Conservation (phyloP, 1,284 basidiomycete genomes). For the Cryptococcus sp. region DNA sequence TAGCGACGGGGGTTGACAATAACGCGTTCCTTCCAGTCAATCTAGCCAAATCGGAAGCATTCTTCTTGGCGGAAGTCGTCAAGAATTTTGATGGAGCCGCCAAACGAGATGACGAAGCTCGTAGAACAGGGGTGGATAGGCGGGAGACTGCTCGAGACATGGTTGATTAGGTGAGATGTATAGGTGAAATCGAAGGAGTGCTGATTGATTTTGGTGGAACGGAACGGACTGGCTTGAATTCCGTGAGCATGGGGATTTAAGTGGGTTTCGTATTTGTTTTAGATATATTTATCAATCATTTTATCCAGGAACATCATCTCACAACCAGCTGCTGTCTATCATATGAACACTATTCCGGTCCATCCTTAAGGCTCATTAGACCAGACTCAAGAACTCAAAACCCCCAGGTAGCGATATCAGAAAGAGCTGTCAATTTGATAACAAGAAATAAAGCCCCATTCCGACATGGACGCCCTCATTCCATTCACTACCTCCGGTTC, state of each 20-base stretch:
- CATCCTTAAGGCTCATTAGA: too few species aligned
- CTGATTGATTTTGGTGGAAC: background rate
- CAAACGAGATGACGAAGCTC: conserved; percentile 49
- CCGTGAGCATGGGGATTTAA: background rate
- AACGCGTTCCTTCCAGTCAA: conserved; percentile 40
- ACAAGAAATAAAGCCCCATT: too few species aligned
- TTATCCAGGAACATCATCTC: background rate
- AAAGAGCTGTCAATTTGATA: too few species aligned
- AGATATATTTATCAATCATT: background rate
- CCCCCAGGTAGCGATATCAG: too few species aligned
- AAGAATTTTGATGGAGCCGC: conserved; percentile 28
- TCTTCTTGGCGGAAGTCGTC: background rate
- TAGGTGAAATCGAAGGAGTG: background rate
- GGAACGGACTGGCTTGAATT: background rate
- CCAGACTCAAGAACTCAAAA: too few species aligned
- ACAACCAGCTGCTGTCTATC: too few species aligned
- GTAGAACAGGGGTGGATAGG: conserved; percentile 57
- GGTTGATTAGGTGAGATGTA: background rate
- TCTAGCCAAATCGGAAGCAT: background rate
- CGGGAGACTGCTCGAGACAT: conserved; percentile 55
- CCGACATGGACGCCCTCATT: conserved; percentile 89
- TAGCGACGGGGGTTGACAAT: conserved; percentile 36
- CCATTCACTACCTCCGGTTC: conserved; percentile 96
- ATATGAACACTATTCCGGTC: too few species aligned
- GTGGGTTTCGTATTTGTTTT: background rate